Base-by-base conservation (phyloP, 2,329 filamentous ascomycete species). In the Sporothrix mexicana region DNA sequence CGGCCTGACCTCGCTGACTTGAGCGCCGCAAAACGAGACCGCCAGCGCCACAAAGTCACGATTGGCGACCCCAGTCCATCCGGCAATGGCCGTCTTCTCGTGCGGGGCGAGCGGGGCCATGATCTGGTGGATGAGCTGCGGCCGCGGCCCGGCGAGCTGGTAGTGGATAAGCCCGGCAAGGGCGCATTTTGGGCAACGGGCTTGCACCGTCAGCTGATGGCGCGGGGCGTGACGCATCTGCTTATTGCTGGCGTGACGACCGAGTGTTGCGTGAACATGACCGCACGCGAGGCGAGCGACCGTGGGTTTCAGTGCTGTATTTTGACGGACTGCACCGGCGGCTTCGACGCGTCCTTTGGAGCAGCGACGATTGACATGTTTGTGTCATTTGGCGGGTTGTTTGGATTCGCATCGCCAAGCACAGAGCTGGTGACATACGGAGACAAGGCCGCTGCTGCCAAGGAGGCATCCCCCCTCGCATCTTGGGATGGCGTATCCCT, bases 291-390 rank as follows among this genome's bases (percentile, higher is more conserved):
- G 78, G 86, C 85, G 47, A 87, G 87, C 73, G 88, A 90, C 76
- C 84, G 88, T 20, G 88, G 88, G 0, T 89, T 88, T 75, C 86
- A 90, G 76, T 88, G 85, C 78, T 89, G 87, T 80, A 82, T 85
- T 17, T 78, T 87, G 23, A 80, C 79, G 9, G 83, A 86, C 76
- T 86, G 83, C 74, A 86, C 85, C 0, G 82, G 82, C 64, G 85
- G 85, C 1, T 87, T 86, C 72, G 82, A 86, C 70, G 78, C 79
- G 12, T 80, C 81, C n/a, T 83, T 84, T n/a, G n/a, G n/a, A n/a
- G n/a, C n/a, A n/a, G n/a, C n/a, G n/a, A n/a, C n/a, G n/a, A n/a
- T n/a, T n/a, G n/a, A n/a, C n/a, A n/a, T n/a, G n/a, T n/a, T n/a
- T n/a, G n/a, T n/a, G n/a, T n/a, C n/a, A n/a, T n/a, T n/a, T n/a